phyloP scores from a whole-genome alignment of 1,284 basidiomycete genomes.

The Pyrrhoderma noxium region DNA sequence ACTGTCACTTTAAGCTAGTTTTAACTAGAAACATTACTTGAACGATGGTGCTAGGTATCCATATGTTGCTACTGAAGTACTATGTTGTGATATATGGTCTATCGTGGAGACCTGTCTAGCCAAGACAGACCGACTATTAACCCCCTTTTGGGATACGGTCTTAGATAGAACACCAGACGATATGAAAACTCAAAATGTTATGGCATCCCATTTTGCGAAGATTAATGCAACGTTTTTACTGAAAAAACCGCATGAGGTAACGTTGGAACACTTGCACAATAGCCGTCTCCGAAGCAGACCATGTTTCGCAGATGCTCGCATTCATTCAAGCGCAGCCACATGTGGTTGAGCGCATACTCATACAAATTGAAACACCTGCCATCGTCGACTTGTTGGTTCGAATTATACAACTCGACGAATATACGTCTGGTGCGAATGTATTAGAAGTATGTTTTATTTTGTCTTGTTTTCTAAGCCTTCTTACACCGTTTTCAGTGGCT shows the following conservation, averaged over 20 bases:
- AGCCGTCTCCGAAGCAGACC: slow-evolving; percentile 24
- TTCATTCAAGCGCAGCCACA: slow-evolving; percentile 84
- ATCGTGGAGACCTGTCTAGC: slow-evolving; percentile 86
- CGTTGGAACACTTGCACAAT: slow-evolving; percentile 23
- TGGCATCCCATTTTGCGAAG: slow-evolving; percentile 82
- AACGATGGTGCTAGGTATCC: slow-evolving; percentile 59
- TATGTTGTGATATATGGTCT: slow-evolving; percentile 93
- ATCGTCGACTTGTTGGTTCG: slow-evolving; percentile 90
- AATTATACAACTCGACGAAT: slow-evolving; percentile 88
- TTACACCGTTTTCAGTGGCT: slow-evolving; percentile 63
- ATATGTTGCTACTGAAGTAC: slow-evolving; percentile 90
- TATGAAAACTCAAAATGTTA: slow-evolving; percentile 66
- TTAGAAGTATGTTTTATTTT: slow-evolving; percentile 63
- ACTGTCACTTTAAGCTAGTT: slow-evolving; percentile 12
- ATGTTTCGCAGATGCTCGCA: slow-evolving; percentile 69
- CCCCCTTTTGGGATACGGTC: slow-evolving; percentile 91
- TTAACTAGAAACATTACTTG: neutral
- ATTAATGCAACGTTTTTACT: slow-evolving; percentile 82
- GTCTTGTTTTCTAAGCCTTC: slow-evolving; percentile 29
- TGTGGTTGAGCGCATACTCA: slow-evolving; percentile 78
- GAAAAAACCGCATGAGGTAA: slow-evolving; percentile 87
- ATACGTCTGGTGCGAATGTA: slow-evolving; percentile 74
- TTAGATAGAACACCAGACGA: slow-evolving; percentile 73
- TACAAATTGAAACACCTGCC: slow-evolving; percentile 84
- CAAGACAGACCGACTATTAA: slow-evolving; percentile 61